Base-by-base conservation (phyloP, 306 rosid genomes). In the Prunus salicina region DNA sequence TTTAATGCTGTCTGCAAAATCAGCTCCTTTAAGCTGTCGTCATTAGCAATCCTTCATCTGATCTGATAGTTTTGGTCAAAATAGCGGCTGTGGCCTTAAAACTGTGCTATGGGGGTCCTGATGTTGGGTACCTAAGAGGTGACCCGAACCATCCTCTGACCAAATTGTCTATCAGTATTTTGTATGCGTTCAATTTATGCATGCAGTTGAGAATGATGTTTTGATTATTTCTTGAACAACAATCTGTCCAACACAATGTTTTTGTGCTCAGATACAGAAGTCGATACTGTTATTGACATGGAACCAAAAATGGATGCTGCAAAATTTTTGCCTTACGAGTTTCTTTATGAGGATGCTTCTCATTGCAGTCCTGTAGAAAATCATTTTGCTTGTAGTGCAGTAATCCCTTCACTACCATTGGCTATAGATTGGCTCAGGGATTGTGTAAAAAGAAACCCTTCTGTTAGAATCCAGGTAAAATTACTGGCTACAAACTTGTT, bases 341-440 rank as follows among this genome's bases (percentile, higher is more conserved):
- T 88, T 79, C 86, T 85, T 57, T 73, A 87, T 24, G 81, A 82
- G 70, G 77, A 88, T 57, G 80, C 75, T 81, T 74, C 84, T 53
- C 80, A 57, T 69, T 73, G 85, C 68, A 47, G 46, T 60, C 76
- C 69, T 51, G 64, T 79, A 4, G 76, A 43, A 25, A 77, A 87
- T 53, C 18, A 66, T 78, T 75, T 52, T 47, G 49, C 82, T 53
- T 18, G 71, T 81, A 89, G 93, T 71, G 97, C 90, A 28, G 97
- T 89, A 71, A 80, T 91, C 71, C 93, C 93, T 79, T 89, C 95
- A 1, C 78, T 91, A 79, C 97, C 97, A 70, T 78, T 88, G 72
- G 80, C 97, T 32, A 85, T 91, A 58, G 86, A 82, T 71, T 88
- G 89, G 95, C 82, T 91, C 67, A 83, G 91, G 83, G 91, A 89